A percentile compares a stretch with the other conserved stretches of the same genome.
Evolutionary conservation across 345 rosid species (phyloP).

Genomic region (Conringia planisiliqua): DNA sequence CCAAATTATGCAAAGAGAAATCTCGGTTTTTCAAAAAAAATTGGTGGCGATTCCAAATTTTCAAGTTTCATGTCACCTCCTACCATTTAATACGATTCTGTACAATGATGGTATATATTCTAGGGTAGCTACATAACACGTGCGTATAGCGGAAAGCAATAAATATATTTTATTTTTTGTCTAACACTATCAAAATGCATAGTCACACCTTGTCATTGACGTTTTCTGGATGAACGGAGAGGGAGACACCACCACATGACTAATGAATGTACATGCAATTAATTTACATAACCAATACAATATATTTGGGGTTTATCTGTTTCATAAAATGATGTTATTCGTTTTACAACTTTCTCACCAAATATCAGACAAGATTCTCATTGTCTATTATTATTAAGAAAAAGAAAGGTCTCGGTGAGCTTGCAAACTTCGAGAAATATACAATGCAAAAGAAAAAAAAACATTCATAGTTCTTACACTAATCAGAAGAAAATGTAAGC

Average conservation of each 20-base stretch:
- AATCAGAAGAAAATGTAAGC: neutral
- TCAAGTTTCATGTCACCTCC: neutral
- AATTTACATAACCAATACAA: neutral
- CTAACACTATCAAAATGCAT: neutral
- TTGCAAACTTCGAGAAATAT: neutral
- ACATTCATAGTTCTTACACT: neutral
- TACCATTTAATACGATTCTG: neutral
- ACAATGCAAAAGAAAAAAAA: neutral
- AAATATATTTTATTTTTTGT: neutral
- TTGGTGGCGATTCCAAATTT: too few relatives aligned
- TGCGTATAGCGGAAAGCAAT: neutral
- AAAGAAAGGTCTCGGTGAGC: neutral
- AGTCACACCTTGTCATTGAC: neutral
- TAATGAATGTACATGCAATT: neutral
- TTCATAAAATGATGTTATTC: neutral
- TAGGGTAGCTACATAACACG: neutral
- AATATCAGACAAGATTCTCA: neutral
- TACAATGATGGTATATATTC: neutral
- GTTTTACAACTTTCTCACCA: neutral
- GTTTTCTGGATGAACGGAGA: neutral
- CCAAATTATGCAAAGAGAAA: too few relatives aligned
- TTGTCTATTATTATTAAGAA: neutral
- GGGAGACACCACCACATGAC: conserved; percentile 8
- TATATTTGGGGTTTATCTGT: neutral
- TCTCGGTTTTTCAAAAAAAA: too few relatives aligned